phyloP scores from a whole-genome alignment of 192 early-diverging fungal genomes.

The Dimargaris cristalligena region DNA sequence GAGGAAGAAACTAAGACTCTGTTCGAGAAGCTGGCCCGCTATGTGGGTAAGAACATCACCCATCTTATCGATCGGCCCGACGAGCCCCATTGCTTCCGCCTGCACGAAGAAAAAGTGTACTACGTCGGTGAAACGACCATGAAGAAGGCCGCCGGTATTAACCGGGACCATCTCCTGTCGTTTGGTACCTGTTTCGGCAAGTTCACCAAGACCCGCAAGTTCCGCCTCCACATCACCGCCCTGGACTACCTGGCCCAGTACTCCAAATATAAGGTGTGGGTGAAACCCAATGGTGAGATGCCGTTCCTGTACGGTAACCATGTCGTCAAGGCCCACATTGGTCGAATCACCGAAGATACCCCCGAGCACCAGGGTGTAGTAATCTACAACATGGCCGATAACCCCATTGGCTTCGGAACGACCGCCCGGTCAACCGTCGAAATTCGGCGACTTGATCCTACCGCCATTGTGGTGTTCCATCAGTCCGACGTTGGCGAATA shows the following conservation, averaged over 20 bases:
- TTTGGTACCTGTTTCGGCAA: slow-evolving; percentile 98
- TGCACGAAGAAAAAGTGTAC: slow-evolving; percentile 90
- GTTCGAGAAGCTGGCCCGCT: slow-evolving; percentile 96
- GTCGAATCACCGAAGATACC: slow-evolving; percentile 93
- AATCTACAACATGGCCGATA: slow-evolving; percentile 83
- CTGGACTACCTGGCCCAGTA: slow-evolving; percentile 88
- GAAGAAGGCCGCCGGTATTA: slow-evolving; percentile 66
- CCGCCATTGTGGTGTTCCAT: slow-evolving; percentile 85
- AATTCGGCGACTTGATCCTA: slow-evolving; percentile 83
- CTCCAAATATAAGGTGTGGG: slow-evolving; percentile 96
- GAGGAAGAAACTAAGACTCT: slow-evolving; percentile 94
- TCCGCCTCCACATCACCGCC: slow-evolving; percentile 84
- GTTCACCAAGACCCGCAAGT: slow-evolving; percentile 96
- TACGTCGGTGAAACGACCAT: slow-evolving; percentile 93
- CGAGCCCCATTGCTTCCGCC: slow-evolving; percentile 91
- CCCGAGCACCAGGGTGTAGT: slow-evolving; percentile 97
- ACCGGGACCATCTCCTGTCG: slow-evolving; percentile 72
- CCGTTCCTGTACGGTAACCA: slow-evolving; percentile 97
- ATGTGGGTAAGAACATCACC: slow-evolving; percentile 91
- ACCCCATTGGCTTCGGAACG: slow-evolving; percentile 92
- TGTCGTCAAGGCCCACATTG: slow-evolving; percentile 91
- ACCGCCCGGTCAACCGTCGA: slow-evolving; percentile 87
- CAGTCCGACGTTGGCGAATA: slow-evolving; percentile 98
- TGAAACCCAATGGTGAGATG: slow-evolving; percentile 99
- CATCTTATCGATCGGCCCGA: slow-evolving; percentile 90